These are phyloP conservation scores for Ceratobasidium theobromae DNA, from an alignment of 1,284 basidiomycete species.

Conservation along the genomic window DNA sequence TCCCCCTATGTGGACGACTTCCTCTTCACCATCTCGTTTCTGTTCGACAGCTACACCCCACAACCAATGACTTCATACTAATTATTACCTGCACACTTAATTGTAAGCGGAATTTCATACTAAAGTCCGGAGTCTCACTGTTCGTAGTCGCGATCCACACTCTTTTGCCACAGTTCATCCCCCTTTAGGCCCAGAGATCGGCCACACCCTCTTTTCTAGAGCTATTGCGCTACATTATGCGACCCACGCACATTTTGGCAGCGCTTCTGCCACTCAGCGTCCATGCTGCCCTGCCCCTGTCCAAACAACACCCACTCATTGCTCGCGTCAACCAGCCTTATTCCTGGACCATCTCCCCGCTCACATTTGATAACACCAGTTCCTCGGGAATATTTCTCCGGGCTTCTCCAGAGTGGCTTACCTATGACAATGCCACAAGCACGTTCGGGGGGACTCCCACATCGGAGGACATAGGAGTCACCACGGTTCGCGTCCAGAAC, in stretches of 20 bases:
- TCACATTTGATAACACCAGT: conserved; percentile 30
- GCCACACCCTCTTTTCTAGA: not conserved
- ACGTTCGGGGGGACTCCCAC: conserved; percentile 33
- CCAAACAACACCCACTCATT: conserved; percentile 41
- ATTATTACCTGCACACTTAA: not conserved
- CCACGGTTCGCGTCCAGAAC: conserved; percentile 34
- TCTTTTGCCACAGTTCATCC: conserved; percentile 32
- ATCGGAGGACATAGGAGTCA: conserved; percentile 31
- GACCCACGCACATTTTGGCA: not conserved
- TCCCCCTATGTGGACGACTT: not conserved
- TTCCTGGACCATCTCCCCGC: conserved; percentile 50
- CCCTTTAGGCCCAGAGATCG: not conserved
- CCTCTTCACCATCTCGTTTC: not conserved
- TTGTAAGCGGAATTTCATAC: too few species aligned
- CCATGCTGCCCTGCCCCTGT: conserved; percentile 36
- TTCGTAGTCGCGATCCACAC: too few species aligned
- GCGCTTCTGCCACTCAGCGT: conserved; percentile 9
- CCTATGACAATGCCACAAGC: conserved; percentile 30
- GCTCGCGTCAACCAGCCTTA: conserved; percentile 53
- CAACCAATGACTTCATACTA: not conserved
- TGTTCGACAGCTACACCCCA: not conserved
- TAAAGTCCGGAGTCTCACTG: too few species aligned
- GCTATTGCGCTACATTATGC: not conserved
- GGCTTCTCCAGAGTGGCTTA: conserved; percentile 34
- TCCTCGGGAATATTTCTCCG: conserved; percentile 21